These are phyloP conservation scores for Helotiales sp. DNA, from an alignment of 2,329 filamentous ascomycete species.

Conservation along the genomic window DNA sequence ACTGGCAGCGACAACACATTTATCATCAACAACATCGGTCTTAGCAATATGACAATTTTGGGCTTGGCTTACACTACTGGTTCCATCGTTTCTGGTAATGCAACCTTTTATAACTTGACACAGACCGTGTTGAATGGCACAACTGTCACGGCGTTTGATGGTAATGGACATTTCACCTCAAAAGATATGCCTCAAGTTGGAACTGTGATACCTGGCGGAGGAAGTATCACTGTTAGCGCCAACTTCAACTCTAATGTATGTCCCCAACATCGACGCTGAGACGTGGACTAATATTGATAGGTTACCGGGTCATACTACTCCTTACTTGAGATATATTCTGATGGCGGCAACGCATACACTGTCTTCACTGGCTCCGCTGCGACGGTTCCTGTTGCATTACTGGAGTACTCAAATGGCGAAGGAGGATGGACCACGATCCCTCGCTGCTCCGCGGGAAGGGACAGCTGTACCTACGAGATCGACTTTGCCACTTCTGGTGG, in stretches of 20 bases:
- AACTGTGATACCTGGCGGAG: conserved; percentile 27
- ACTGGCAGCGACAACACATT: conserved; percentile 30
- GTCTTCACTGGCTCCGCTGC: conserved; percentile 13
- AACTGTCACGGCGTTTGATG: background rate
- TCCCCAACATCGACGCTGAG: background rate
- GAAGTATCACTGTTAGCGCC: conserved; percentile 26
- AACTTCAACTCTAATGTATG: conserved; percentile 26
- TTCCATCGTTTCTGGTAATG: conserved; percentile 2
- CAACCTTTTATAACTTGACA: conserved; percentile 8
- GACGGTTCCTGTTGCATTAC: conserved; percentile 6
- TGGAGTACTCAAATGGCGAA: conserved; percentile 14
- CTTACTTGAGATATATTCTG: conserved; percentile 8
- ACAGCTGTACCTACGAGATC: conserved; percentile 7
- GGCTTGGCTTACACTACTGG: conserved; percentile 29
- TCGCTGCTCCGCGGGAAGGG: background rate
- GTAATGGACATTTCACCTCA: conserved; percentile 11
- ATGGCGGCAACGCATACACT: conserved; percentile 12
- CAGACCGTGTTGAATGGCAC: background rate
- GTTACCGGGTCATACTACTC: conserved; percentile 12
- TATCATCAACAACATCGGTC: conserved; percentile 36
- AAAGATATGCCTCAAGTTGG: conserved; percentile 15
- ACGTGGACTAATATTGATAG: background rate
- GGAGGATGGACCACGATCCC: conserved; percentile 13
- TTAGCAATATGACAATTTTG: conserved; percentile 32
- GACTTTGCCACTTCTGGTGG: conserved; percentile 19